Evolutionary conservation across 345 rosid species (phyloP), one percentile per base, ranked within the genome.

Genomic region (Euphorbia lathyris): DNA sequence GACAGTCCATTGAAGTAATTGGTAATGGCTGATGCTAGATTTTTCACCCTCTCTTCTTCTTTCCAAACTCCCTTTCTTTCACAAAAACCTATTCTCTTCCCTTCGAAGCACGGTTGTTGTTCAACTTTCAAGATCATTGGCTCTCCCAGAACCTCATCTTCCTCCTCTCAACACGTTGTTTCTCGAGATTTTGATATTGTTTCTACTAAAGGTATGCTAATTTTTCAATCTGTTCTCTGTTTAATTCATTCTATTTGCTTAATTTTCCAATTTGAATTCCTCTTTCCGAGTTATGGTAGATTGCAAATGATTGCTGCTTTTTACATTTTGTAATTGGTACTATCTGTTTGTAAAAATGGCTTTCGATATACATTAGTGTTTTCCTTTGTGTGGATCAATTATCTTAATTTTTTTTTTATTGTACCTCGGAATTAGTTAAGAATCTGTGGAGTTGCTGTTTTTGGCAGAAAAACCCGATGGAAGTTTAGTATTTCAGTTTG

Each of bases 381-480:
- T 13, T 43, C 7, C 26, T 29, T 47, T 6, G 61, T 63, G 32
- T 20, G 9, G 23, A 59, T 14, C 51, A 10, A 12, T 27, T 19
- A 16, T 20, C 45, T 20, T 59, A 7, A 30, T 1, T 43, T 47
- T 43, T 1, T 43, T 47, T 43, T 43, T 2, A 34, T 34, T 34
- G 0, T 29, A 17, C 38, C 3, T 58, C 36, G 4, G 64, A 19
- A 16, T 59, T 17, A 30, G 38, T 17, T 29, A 29, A 29, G 9
- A 9, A 17, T 30, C 17, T 59, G 64, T 30, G 2, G n/a, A 14
- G 23, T 13, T 12, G 13, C 34, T 40, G 14, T 19, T 68, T 16
- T 36, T 53, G 34, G 55, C 83, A 91, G 97, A 83, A 76, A 60
- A 51, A 3, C 43, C 77, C 4, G 97, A 91, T 78, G 96, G 91